phyloP scores from a whole-genome alignment of 331 rosid species.

The Rosa hybrid region DNA sequence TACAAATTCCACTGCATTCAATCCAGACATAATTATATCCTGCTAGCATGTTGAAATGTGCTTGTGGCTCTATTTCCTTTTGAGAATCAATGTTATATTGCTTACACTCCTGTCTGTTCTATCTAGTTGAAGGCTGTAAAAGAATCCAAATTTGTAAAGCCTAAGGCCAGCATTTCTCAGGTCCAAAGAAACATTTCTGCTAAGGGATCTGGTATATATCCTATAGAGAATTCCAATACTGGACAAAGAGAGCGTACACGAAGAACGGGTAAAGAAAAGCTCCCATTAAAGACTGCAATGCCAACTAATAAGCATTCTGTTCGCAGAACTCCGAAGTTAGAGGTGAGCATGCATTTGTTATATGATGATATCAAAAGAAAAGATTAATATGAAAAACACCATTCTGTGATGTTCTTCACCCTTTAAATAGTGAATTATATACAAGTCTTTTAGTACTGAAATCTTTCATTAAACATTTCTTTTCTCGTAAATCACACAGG shows the following conservation, averaged over 20 bases:
- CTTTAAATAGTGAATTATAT: not conserved
- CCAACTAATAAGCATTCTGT: constrained; percentile 22
- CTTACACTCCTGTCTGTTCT: not conserved
- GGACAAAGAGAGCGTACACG: constrained; percentile 40
- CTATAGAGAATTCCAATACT: constrained; percentile 26
- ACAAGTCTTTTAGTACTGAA: not conserved
- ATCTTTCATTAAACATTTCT: not conserved
- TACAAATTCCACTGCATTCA: not conserved
- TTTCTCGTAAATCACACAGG: constrained; percentile 40
- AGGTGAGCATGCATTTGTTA: constrained; percentile 35
- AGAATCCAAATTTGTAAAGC: constrained; percentile 36
- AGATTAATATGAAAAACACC: not conserved
- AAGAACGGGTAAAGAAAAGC: constrained; percentile 30
- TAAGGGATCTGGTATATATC: constrained; percentile 24
- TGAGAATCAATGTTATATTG: not conserved
- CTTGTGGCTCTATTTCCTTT: not conserved
- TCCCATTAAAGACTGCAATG: constrained; percentile 30
- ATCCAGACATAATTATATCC: not conserved
- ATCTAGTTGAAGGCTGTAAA: constrained; percentile 34
- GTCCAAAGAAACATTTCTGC: constrained; percentile 35
- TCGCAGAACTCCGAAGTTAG: constrained; percentile 38
- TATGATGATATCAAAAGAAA: not conserved
- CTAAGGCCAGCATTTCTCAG: constrained; percentile 27
- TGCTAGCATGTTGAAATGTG: not conserved
- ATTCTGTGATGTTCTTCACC: not conserved